A percentile compares a stretch with the other conserved stretches of the same genome.
These are phyloP conservation scores for Candida rishiriensis DNA, from an alignment of 805 yeast genomes.

Conservation along the genomic window DNA sequence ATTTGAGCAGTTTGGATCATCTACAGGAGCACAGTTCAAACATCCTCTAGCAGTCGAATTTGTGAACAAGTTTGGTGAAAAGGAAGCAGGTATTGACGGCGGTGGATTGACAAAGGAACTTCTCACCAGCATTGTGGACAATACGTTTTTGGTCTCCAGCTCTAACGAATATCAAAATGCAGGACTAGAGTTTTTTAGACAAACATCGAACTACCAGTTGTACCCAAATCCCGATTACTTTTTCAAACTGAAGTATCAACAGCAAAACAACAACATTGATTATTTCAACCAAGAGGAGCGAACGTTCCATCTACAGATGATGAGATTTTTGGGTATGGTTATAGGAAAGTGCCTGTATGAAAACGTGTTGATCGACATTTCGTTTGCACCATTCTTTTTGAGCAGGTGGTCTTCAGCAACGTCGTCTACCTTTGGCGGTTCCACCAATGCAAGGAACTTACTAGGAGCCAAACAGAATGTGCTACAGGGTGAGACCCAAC, in stretches of 20 bases:
- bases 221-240: constrained; percentile 63
- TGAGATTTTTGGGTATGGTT: constrained; percentile 70
- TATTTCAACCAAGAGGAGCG: constrained; percentile 23
- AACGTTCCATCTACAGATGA: constrained; percentile 26
- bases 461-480: constrained; percentile 11
- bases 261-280: constrained; percentile 21
- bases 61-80: constrained; percentile 60
- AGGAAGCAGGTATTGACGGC: constrained; percentile 91
- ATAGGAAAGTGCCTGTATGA: constrained; percentile 89
- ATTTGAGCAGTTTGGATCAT: constrained; percentile 47
- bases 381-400: constrained; percentile 83
- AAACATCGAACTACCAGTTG: constrained; percentile 50
- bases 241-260: constrained; percentile 24
- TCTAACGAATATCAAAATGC: constrained; percentile 21
- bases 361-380: constrained; percentile 71
- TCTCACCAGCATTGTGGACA: constrained; percentile 63
- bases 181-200: constrained; percentile 35
- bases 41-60: constrained; percentile 59
- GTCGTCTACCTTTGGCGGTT: constrained; percentile 20
- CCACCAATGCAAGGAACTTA: constrained; percentile 21
- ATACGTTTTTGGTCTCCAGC: constrained; percentile 52
- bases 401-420: constrained; percentile 48
- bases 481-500: constrained; percentile 17
- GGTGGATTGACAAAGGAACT: constrained; percentile 95
- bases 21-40: constrained; percentile 53